A percentile compares a stretch with the other conserved stretches of the same genome.
phyloP scores from a whole-genome alignment of 176 grass and related monocot genomes.

The Oryza coarctata region DNA sequence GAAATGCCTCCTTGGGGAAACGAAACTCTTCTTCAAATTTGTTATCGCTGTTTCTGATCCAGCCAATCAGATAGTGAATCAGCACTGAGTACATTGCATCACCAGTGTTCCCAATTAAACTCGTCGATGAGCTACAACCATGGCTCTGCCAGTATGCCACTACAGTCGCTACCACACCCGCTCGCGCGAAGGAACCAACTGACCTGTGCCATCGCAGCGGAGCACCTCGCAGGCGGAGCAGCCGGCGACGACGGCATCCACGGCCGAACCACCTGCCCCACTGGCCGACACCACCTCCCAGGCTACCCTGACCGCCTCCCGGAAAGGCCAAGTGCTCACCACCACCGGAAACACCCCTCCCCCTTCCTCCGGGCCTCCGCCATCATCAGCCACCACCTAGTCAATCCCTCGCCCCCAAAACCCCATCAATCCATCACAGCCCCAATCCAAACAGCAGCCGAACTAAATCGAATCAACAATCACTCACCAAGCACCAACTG shows the following conservation, averaged over 20 bases:
- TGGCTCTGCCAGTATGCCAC: not conserved
- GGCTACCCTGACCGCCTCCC: constrained; percentile 63
- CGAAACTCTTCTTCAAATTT: not conserved
- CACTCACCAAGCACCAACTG: constrained; percentile 29
- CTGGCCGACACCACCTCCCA: constrained; percentile 54
- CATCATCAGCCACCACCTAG: constrained; percentile 11
- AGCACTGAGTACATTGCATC: not conserved
- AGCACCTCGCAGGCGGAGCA: constrained; percentile 84
- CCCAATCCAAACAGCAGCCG: not conserved
- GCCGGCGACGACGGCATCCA: constrained; percentile 71
- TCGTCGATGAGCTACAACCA: not conserved
- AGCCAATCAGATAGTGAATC: not conserved
- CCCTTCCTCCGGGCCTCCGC: constrained; percentile 6
- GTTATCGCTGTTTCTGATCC: not conserved
- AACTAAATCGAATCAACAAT: not conserved
- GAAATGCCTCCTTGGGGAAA: not conserved
- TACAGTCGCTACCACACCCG: not conserved
- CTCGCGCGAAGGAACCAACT: not conserved
- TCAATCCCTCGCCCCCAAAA: not conserved
- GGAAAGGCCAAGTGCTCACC: constrained; percentile 85
- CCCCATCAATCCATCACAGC: not conserved
- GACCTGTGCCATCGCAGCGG: constrained; percentile 89
- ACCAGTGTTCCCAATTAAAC: not conserved
- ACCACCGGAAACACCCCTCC: constrained; percentile 48
- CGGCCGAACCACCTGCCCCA: constrained; percentile 47